phyloP scores from a whole-genome alignment of 352 stramenopile species.

The Globisporangium echinulatum region DNA sequence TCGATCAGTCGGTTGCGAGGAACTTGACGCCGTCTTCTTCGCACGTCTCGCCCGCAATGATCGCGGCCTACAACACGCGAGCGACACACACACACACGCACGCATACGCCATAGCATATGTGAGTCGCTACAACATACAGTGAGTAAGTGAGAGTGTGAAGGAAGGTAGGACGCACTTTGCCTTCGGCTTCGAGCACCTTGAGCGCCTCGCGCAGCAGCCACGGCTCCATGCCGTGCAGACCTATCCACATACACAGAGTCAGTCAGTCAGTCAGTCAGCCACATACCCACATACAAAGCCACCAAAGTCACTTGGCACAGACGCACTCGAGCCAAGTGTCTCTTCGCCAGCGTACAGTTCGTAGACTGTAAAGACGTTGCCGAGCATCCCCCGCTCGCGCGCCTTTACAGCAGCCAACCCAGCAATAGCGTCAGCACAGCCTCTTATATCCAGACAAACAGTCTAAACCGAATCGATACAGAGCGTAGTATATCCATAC shows the following conservation, averaged over 20 bases:
- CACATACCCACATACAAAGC: neutral
- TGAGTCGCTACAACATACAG: neutral
- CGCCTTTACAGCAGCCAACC: slow-evolving; percentile 22
- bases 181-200: slow-evolving; percentile 68
- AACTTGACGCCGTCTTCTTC: slow-evolving; percentile 87
- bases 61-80: slow-evolving; percentile 33
- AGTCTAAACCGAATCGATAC: neutral
- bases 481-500: slow-evolving; percentile 20
- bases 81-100: neutral
- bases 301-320: neutral
- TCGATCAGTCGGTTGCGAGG: slow-evolving; percentile 41
- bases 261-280: neutral
- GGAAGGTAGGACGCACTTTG: slow-evolving; percentile 30
- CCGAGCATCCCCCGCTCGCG: slow-evolving; percentile 67
- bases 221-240: slow-evolving; percentile 81
- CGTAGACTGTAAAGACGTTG: slow-evolving; percentile 83
- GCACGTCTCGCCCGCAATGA: slow-evolving; percentile 75
- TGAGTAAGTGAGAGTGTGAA: neutral
- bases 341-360: slow-evolving; percentile 79
- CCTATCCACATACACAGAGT: slow-evolving; percentile 17
- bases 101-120: neutral
- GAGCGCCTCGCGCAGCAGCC: slow-evolving; percentile 72
- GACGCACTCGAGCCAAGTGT: slow-evolving; percentile 67
- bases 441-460: slow-evolving; percentile 3
- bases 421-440: slow-evolving; percentile 7